Evolutionary conservation across 805 yeast species (phyloP).

Genomic region (Naumovozyma baii): DNA sequence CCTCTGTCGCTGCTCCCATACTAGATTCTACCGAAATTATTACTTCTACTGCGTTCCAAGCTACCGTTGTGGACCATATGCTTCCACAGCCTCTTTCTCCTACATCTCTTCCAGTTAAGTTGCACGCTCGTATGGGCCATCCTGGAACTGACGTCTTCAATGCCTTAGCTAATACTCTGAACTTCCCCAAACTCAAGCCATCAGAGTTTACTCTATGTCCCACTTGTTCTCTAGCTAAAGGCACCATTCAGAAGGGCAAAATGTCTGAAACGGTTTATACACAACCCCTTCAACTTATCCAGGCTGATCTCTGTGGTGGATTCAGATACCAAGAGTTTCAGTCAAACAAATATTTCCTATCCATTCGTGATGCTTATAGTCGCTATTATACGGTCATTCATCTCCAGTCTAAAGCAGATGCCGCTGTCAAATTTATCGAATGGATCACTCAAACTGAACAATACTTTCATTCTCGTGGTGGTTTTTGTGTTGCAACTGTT

Average conservation of each 20-base stretch:
- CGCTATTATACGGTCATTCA: conserved; percentile 2
- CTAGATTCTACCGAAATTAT: background rate
- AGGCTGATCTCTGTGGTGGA: conserved; percentile 4
- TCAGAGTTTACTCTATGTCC: background rate
- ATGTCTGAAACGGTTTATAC: background rate
- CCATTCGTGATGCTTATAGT: conserved; percentile 3
- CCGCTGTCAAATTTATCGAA: background rate
- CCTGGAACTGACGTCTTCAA: background rate
- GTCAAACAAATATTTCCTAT: background rate
- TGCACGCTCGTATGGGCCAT: conserved; percentile 1
- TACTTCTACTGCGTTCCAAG: background rate
- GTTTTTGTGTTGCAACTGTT: conserved; percentile 4
- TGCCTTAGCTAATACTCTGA: background rate
- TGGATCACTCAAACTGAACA: conserved; percentile 2
- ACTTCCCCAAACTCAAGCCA: background rate
- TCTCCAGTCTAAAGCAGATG: conserved; percentile 2
- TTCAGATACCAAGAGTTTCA: conserved; percentile 1
- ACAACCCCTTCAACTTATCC: conserved; percentile 5
- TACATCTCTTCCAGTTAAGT: background rate
- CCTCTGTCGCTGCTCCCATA: no score
- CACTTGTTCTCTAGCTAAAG: conserved; percentile 1
- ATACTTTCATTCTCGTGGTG: conserved; percentile 3
- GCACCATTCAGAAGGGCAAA: background rate
- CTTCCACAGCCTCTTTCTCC: background rate
- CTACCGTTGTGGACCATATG: background rate